Evolutionary conservation across 495 filamentous ascomycete genomes (phyloP), one percentile per base, ranked within the genome.

Genomic region (Aspergillus taichungensis): DNA sequence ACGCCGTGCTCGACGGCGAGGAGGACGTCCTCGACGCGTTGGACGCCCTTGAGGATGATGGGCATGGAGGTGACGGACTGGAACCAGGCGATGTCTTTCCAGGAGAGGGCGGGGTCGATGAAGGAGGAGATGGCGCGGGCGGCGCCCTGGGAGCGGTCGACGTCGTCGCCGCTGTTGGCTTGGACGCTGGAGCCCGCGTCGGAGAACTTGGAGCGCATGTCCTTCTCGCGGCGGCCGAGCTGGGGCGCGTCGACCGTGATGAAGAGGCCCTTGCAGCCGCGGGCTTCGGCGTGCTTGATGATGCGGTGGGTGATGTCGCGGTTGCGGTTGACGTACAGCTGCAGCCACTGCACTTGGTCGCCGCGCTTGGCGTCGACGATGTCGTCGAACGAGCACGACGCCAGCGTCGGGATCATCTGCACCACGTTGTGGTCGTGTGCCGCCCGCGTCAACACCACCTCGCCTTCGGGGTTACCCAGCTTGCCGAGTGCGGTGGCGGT

Each of bases 181-280:
- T 97, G 92, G 18, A 99, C 87, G 55, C 83, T 85, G 12, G 84
- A 88, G 9, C 90, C 92, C 7, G 74, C 71, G 47, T 95, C 94
- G 29, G 77, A 79, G 65, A 96, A 98, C 59, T 96, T 97, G 31
- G 78, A 79, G 28, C 92, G 84, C 91, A 97, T 96, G 53, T 84
- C 78, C 69, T 97, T 97, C 66, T 99, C 92, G 41, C 92, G 77
- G 10, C 94, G 83, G 13, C 92, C 94, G 9, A 97, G 79, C 59
- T 97, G 92, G 3, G 92, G 94, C 31, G 92, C 92, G 57, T 99
- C 92, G 35, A 99, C 92, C 5, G 92, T 99, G 68, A 99, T 96
- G 74, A 97, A 97, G 6, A 99, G 77, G 6, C 84, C 92, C 68
- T 91, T 95, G 73, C 91, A 95, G 27, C 92, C 94, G 45, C 91